Conservation (phyloP, 768 basidiomycete species). For the Tephrocybe sp. region DNA sequence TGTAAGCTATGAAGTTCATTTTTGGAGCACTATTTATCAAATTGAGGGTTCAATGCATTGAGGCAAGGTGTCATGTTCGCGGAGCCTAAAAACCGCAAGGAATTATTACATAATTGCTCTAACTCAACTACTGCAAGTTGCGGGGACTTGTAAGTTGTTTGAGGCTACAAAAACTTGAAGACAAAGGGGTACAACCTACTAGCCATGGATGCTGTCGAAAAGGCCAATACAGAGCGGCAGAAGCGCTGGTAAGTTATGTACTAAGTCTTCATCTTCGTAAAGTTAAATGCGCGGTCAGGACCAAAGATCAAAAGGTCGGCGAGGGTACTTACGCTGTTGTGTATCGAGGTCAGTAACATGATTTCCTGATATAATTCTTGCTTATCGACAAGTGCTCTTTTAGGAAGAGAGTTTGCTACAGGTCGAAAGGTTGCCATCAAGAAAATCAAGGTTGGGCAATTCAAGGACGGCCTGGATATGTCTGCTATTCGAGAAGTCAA, state of each 20-base stretch:
- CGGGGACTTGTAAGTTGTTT: too few relatives aligned
- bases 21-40: too few relatives aligned
- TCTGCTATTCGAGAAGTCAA: conserved; percentile 98
- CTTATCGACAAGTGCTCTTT: background rate
- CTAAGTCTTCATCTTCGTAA: background rate
- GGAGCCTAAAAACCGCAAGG: too few relatives aligned
- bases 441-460: conserved; percentile 95
- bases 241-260: conserved; percentile 53
- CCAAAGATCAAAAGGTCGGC: conserved; percentile 80
- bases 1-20: too few relatives aligned
- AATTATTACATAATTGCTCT: too few relatives aligned
- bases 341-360: conserved; percentile 67
- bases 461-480: conserved; percentile 99
- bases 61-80: too few relatives aligned
- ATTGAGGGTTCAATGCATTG: too few relatives aligned
- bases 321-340: conserved; percentile 97
- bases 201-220: conserved; percentile 80
- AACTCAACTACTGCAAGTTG: too few relatives aligned
- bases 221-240: conserved; percentile 72
- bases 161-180: background rate
- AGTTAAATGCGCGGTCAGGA: conserved; percentile 43
- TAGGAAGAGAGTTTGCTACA: conserved; percentile 74
- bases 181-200: background rate
- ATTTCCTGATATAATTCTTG: background rate
- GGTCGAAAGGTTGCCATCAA: conserved; percentile 94